Evolutionary conservation across 306 rosid genomes (phyloP).

Genomic region (Aeschynomene evenia): DNA sequence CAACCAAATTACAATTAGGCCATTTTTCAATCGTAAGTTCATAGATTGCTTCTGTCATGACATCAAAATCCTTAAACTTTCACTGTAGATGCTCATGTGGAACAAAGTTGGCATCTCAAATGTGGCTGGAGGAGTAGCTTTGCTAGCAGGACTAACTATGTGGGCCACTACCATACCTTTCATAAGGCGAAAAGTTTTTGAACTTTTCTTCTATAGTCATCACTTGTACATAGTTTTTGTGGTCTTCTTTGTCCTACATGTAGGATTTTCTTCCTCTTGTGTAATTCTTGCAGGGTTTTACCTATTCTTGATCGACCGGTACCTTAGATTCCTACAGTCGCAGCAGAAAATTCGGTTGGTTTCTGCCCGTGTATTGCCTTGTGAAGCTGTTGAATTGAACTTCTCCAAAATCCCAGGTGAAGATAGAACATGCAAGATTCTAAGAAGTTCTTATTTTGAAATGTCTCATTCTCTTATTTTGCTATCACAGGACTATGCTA

Average conservation of each 20-base stretch:
- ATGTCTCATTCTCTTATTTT: slow-evolving; percentile 1
- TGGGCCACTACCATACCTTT: slow-evolving; percentile 51
- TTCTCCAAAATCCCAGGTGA: slow-evolving; percentile 60
- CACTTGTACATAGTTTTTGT: slow-evolving; percentile 54
- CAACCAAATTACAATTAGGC: neutral
- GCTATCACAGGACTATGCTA: slow-evolving; percentile 40
- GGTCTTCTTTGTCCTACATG: slow-evolving; percentile 57
- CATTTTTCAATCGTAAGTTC: neutral
- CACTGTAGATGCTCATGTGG: slow-evolving; percentile 52
- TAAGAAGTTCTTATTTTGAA: neutral
- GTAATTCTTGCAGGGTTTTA: slow-evolving; percentile 56
- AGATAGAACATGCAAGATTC: neutral
- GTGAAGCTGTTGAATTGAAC: slow-evolving; percentile 57
- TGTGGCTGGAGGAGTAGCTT: slow-evolving; percentile 57
- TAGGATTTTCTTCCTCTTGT: slow-evolving; percentile 53
- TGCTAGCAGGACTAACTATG: slow-evolving; percentile 49
- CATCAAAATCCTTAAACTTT: slow-evolving; percentile 6
- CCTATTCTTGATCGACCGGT: slow-evolving; percentile 61
- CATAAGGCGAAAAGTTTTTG: slow-evolving; percentile 51
- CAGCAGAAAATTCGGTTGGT: slow-evolving; percentile 33
- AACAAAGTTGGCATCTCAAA: slow-evolving; percentile 48
- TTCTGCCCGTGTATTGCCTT: slow-evolving; percentile 55
- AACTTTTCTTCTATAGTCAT: slow-evolving; percentile 57
- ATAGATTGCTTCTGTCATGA: neutral
- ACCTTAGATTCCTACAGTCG: slow-evolving; percentile 58